A percentile compares a stretch with the other conserved stretches of the same genome.
Evolutionary conservation across 2,329 filamentous ascomycete genomes (phyloP).

Genomic region (Alternaria sp.): DNA sequence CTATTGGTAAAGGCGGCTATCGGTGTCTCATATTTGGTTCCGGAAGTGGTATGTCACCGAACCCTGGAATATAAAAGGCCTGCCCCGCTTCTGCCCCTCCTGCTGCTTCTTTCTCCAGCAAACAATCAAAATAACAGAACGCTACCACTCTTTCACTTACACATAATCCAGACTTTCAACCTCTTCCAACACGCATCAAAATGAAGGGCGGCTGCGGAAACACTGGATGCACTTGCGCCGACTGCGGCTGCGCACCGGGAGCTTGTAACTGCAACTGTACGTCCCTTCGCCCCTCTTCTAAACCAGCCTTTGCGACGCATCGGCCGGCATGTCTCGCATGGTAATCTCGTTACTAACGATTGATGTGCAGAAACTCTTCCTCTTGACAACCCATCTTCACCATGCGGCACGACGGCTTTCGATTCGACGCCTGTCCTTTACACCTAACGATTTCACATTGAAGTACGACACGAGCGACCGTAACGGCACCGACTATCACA

Average conservation of each 20-base stretch:
- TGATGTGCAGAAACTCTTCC: not conserved
- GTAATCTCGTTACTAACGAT: not conserved
- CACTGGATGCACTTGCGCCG: constrained; percentile 47
- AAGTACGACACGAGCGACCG: constrained; percentile 9
- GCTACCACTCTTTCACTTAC: constrained; percentile 13
- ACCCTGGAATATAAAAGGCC: constrained; percentile 25
- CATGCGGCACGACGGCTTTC: constrained; percentile 3
- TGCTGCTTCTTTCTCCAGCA: constrained; percentile 16
- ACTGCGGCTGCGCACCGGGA: constrained; percentile 46
- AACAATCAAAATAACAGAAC: constrained; percentile 19
- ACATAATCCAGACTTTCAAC: constrained; percentile 15
- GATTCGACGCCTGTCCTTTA: constrained; percentile 14
- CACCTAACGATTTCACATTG: constrained; percentile 1
- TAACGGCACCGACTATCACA: constrained; percentile 3
- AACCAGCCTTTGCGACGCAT: not conserved
- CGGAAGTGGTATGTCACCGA: constrained; percentile 25
- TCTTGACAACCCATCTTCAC: not conserved
- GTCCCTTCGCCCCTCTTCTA: not conserved
- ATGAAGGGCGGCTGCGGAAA: constrained; percentile 49
- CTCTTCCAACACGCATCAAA: constrained; percentile 27
- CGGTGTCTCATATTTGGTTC: constrained; percentile 22
- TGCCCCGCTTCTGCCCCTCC: constrained; percentile 28
- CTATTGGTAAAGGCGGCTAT: constrained; percentile 29
- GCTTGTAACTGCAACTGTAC: constrained; percentile 43
- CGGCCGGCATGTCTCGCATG: not conserved